These are phyloP conservation scores for Helichrysum umbraculigerum DNA, from an alignment of 129 eudicot genomes.

Conservation along the genomic window DNA sequence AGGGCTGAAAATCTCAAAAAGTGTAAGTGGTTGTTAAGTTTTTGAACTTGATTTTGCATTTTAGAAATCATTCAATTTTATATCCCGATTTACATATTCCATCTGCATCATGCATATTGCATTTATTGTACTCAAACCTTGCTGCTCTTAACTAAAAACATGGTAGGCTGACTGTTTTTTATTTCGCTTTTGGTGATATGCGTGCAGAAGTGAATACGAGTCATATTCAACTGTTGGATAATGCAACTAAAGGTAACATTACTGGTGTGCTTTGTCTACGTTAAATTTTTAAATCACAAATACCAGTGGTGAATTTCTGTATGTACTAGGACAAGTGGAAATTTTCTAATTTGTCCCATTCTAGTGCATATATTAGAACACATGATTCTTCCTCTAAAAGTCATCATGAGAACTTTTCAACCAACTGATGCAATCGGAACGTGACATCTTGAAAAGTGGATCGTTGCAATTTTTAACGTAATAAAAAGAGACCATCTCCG, in stretches of 20 bases:
- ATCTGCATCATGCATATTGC: neutral
- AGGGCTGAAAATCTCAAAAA: constrained; percentile 47
- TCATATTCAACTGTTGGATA: constrained; percentile 51
- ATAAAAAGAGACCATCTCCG: no score
- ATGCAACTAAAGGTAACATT: constrained; percentile 45
- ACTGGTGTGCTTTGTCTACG: neutral
- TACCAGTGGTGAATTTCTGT: neutral
- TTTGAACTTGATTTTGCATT: constrained; percentile 5
- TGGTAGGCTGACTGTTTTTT: constrained; percentile 25
- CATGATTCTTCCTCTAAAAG: neutral
- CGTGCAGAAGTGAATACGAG: constrained; percentile 67
- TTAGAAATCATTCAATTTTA: neutral
- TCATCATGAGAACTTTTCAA: neutral
- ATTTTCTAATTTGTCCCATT: no score
- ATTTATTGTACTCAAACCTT: neutral
- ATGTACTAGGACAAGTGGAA: neutral
- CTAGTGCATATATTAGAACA: neutral
- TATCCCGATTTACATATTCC: neutral
- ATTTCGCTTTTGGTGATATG: constrained; percentile 31
- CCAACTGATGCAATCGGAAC: neutral
- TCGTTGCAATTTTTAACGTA: neutral
- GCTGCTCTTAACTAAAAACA: neutral
- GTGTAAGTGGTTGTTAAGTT: constrained; percentile 50
- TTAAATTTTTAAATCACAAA: neutral
- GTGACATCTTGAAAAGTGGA: neutral